Conservation (phyloP, 2,329 filamentous ascomycete species). For the Colletotrichum orchidophilum region DNA sequence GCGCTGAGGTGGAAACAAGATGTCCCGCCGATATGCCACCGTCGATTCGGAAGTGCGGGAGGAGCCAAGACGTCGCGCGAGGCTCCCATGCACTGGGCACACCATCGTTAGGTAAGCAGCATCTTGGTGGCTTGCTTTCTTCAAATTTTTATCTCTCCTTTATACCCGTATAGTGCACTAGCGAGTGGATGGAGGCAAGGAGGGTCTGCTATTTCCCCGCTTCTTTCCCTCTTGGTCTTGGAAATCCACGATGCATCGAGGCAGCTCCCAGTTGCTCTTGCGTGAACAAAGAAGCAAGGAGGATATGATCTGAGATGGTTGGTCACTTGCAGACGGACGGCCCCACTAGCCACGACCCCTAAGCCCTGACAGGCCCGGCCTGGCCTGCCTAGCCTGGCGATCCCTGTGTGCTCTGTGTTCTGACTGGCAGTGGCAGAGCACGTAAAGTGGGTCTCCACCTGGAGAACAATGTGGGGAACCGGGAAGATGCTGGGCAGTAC, state of each 20-base stretch:
- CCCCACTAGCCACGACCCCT: conserved; percentile 13
- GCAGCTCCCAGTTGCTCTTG: conserved; percentile 13
- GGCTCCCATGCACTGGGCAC: not conserved
- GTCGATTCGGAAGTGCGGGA: not conserved
- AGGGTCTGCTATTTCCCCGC: conserved; percentile 2
- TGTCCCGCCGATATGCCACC: not conserved
- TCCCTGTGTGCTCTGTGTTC: not conserved
- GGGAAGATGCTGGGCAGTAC: conserved; percentile 4
- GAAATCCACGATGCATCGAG: conserved; percentile 6
- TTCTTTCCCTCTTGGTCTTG: conserved; percentile 5
- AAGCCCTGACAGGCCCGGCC: conserved; percentile 19
- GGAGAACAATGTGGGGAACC: conserved; percentile 32
- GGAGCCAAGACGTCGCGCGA: not conserved
- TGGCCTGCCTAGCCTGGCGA: conserved; percentile 2
- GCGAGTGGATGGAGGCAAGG: no score
- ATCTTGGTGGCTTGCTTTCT: conserved; percentile 1
- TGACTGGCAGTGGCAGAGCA: conserved; percentile 21
- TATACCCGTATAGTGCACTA: no score
- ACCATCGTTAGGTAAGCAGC: not conserved
- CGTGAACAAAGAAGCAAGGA: not conserved
- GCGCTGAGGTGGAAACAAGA: not conserved
- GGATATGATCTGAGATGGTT: conserved; percentile 5
- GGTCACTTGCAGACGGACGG: not conserved
- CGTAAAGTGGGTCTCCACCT: conserved; percentile 8
- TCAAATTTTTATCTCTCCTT: not conserved